Conservation (phyloP, 345 rosid species). For the Chamaenerion angustifolium region DNA sequence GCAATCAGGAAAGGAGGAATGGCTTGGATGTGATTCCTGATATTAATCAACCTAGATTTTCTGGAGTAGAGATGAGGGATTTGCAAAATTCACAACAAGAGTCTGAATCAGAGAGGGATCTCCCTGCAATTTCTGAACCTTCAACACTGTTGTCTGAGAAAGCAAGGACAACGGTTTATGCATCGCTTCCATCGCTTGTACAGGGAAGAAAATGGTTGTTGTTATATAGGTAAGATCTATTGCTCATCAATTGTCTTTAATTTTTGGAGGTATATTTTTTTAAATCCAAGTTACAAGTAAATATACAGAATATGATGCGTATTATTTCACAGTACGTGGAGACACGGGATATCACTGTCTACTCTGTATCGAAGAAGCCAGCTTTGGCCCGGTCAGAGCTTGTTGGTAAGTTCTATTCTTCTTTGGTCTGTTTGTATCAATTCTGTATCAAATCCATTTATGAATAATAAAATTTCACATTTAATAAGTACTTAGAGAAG, state of each 20-base stretch:
- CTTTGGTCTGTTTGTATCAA: not conserved
- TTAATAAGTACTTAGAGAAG: not conserved
- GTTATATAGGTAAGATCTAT: slow-evolving; percentile 56
- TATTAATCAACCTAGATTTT: slow-evolving; percentile 20
- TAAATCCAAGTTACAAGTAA: not conserved
- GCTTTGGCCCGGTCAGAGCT: slow-evolving; percentile 90
- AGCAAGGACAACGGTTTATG: slow-evolving; percentile 41
- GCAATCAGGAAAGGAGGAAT: slow-evolving; percentile 31
- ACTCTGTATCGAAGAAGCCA: slow-evolving; percentile 85
- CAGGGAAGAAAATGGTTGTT: slow-evolving; percentile 90
- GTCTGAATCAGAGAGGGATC: slow-evolving; percentile 18
- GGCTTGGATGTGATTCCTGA: slow-evolving; percentile 25
- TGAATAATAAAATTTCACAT: not conserved
- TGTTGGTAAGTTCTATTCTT: slow-evolving; percentile 34
- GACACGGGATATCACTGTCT: slow-evolving; percentile 88
- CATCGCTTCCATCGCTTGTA: slow-evolving; percentile 74
- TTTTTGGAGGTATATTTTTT: not conserved
- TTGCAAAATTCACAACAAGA: slow-evolving; percentile 22
- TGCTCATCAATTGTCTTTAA: not conserved
- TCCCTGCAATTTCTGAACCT: slow-evolving; percentile 63
- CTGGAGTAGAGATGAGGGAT: slow-evolving; percentile 48
- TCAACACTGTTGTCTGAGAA: slow-evolving; percentile 68
- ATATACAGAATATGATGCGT: not conserved
- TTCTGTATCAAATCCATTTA: not conserved
- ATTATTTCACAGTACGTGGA: slow-evolving; percentile 66